A percentile compares a stretch with the other conserved stretches of the same genome.
Conservation (phyloP, 2,329 filamentous ascomycete species). For the Cercospora beticola region DNA sequence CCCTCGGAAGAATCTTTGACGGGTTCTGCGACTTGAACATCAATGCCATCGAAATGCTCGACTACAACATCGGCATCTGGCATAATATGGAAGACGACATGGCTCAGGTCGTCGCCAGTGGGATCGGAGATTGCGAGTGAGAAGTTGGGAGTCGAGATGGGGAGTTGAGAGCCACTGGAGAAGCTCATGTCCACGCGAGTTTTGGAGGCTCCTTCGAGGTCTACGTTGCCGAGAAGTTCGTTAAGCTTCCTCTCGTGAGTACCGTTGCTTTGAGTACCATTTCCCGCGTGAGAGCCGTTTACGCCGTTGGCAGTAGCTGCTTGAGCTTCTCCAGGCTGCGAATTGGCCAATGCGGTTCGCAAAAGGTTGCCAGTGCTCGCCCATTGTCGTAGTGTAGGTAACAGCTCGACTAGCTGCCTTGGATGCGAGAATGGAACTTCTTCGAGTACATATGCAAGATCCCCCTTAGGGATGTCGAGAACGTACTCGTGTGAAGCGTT, state of each 20-base stretch:
- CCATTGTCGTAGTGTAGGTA: conserved; percentile 75
- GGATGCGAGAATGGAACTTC: conserved; percentile 77
- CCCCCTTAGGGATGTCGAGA: conserved; percentile 69
- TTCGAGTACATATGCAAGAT: conserved; percentile 66
- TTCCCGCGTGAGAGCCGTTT: neutral
- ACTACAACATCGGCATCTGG: conserved; percentile 24
- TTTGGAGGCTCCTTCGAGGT: neutral
- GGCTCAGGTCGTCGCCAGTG: conserved; percentile 48
- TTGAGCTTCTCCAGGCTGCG: neutral
- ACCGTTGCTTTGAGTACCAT: neutral
- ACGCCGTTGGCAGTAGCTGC: neutral
- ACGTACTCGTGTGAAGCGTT: conserved; percentile 53
- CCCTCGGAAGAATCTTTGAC: conserved; percentile 30
- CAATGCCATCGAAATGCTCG: conserved; percentile 9
- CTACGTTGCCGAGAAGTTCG: conserved; percentile 8
- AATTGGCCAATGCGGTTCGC: conserved; percentile 35
- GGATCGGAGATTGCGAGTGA: conserved; percentile 41
- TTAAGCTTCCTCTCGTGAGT: neutral
- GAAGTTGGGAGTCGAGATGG: conserved; percentile 35
- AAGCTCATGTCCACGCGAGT: conserved; percentile 36
- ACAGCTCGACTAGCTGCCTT: conserved; percentile 68
- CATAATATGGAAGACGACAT: conserved; percentile 22
- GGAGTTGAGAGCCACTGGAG: conserved; percentile 21
- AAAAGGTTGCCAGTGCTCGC: conserved; percentile 67
- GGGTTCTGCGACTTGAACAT: conserved; percentile 14